These are phyloP conservation scores for Melampsora americana DNA, from an alignment of 1,284 basidiomycete species.

Conservation along the genomic window DNA sequence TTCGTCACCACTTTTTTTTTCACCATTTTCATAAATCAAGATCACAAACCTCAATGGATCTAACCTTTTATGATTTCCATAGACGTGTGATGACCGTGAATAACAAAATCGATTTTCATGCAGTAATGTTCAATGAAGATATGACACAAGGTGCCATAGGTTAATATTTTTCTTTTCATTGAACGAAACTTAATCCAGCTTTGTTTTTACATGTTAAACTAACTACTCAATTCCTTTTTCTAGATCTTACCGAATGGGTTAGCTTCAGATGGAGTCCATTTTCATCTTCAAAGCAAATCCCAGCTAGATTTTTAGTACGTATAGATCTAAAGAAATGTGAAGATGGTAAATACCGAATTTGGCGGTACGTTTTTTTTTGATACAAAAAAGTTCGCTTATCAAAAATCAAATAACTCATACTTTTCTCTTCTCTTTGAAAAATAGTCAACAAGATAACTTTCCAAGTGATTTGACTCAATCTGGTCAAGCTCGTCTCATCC, in stretches of 20 bases:
- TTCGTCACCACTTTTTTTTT: not conserved
- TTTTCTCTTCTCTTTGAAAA: not conserved
- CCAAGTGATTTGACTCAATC: constrained; percentile 31
- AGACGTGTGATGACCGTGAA: constrained; percentile 4
- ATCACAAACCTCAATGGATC: not conserved
- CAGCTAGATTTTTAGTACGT: constrained; percentile 7
- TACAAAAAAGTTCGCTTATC: not conserved
- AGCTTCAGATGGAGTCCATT: not conserved
- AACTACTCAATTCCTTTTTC: not conserved
- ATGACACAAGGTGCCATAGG: constrained; percentile 20
- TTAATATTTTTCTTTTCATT: not conserved
- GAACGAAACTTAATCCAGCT: not conserved
- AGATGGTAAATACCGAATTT: constrained; percentile 25
- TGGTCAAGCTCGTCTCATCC: constrained; percentile 6
- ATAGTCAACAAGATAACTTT: constrained; percentile 38
- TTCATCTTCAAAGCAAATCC: not conserved
- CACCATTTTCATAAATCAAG: not conserved
- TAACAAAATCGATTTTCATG: constrained; percentile 37
- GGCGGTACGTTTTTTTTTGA: not conserved
- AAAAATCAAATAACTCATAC: not conserved
- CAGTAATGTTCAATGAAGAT: constrained; percentile 41
- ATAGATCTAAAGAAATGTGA: constrained; percentile 1
- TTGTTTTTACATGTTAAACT: not conserved
- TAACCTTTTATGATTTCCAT: not conserved
- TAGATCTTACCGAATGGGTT: constrained; percentile 2